Evolutionary conservation across 2,329 filamentous ascomycete genomes (phyloP), one percentile per base, ranked within the genome.

Genomic region (Penicillium polonicum): DNA sequence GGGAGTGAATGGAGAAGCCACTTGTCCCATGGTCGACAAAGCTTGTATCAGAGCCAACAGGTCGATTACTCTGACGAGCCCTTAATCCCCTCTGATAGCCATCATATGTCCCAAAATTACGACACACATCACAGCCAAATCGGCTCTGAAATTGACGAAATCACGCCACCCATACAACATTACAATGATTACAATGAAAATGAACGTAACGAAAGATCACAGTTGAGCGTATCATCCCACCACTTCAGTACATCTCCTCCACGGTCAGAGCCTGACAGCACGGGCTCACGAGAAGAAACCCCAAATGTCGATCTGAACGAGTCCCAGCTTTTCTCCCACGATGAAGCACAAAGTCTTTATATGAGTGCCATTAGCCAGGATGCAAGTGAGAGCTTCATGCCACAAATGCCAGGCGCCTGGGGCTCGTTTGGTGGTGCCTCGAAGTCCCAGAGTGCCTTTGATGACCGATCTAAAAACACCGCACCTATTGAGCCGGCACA

Each of bases 281-380:
- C 57, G 23, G 57, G 51, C 23, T 70, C 70, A 8, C 60, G 60
- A 35, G 63, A 64, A 13, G 64, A 55, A 39, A 57, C 61, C n/a
- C 61, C 67, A n/a, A 55, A 61, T 42, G 72, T 72, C 46, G 74
- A 78, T 31, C 72, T 81, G n/a, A 71, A 74, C 7, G 74, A 79
- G 57, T 81, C 79, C 4, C 78, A 70, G 60, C 64, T 79, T 45
- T 81, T 80, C 56, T 78, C 76, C 42, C 76, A 78, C 55, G 78
- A 80, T 57, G 78, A 81, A 65, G 79, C 79, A n/a, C 73, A 79
- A 55, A 81, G 79, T 61, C 76, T 81, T 72, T 81, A 81, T 57
- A 79, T 81, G 78, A 81, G 85, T 68, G 85, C 83, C 12, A 76
- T 86, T 55, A 85, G 82, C 57, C 73, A 76, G 38, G 70, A 69